Evolutionary conservation across 805 yeast genomes (phyloP), one percentile per base, ranked within the genome.

Genomic region (Teunomyces kruisii): DNA sequence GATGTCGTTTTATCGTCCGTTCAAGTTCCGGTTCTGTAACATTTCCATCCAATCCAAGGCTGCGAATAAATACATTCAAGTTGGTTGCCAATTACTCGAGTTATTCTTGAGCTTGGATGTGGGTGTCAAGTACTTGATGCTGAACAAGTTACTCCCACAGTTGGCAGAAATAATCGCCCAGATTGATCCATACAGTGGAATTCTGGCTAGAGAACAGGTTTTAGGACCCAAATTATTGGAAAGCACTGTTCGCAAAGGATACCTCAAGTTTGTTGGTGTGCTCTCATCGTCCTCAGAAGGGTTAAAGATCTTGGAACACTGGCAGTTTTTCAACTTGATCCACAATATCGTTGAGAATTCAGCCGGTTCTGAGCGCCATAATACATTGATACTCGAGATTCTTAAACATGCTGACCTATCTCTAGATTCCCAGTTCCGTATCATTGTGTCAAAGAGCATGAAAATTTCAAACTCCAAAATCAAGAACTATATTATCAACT

Each of bases 131-230:
- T 84, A 81, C 51, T 68, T 89, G 12, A 67, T 75, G 28, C 85
- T 81, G 44, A 89, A 86, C 62, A 91, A 94, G 63, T 71, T 91
- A 6, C 62, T 92, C 29, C 87, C 96, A 1, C 98, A 92, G 59
- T 75, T 92, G 42, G 90, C 96, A 0, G 97, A 94, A 54, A 83
- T 95, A 41, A 70, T 92, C 33, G 94, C 94, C 0, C 96, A 88
- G 61, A 68, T 88, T 15, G 95, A 87, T 56, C 92, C 92, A 0
- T 75, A 72, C 59, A 83, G 90, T 58, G 95, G 95, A 0, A 78
- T 88, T 27, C 67, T 75, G 3, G 81, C 94, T 0, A 66, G 77
- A 1, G 92, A 86, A 39, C 94, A 96, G 10, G 76, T 92, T 2
- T 80, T 92, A 45, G 80, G 88, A 1, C 74, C 71, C 33, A 66